phyloP scores from a whole-genome alignment of 805 yeast species.

The Kuraishia floccosa region DNA sequence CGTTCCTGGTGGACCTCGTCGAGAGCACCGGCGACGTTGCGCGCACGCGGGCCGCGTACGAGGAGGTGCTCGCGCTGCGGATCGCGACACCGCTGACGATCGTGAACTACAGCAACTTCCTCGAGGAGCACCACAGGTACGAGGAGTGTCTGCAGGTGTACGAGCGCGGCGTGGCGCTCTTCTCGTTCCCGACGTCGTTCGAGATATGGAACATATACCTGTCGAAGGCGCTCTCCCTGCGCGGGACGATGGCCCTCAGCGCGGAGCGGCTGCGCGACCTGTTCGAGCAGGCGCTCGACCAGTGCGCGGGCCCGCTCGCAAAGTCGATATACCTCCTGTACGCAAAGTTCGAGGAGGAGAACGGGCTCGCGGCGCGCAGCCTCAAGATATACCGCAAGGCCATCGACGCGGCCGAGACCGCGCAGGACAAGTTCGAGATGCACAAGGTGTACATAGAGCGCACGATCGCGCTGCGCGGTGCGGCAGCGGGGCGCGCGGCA shows the following conservation, averaged over 20 bases:
- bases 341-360: slow-evolving; percentile 47
- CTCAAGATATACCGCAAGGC: slow-evolving; percentile 34
- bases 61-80: slow-evolving; percentile 40
- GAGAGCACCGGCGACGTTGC: slow-evolving; percentile 40
- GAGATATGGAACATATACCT: slow-evolving; percentile 70
- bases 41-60: slow-evolving; percentile 33
- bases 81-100: slow-evolving; percentile 60
- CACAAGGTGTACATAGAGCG: slow-evolving; percentile 32
- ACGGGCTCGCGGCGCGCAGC: slow-evolving; percentile 40
- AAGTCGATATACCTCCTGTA: slow-evolving; percentile 42
- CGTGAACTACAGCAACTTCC: slow-evolving; percentile 52
- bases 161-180: slow-evolving; percentile 56
- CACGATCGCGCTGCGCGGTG: slow-evolving; percentile 25
- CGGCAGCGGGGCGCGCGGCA: slow-evolving; percentile 29
- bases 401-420: slow-evolving; percentile 14
- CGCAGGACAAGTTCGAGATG: slow-evolving; percentile 23
- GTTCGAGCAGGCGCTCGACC: slow-evolving; percentile 55
- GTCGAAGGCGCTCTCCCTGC: slow-evolving; percentile 28
- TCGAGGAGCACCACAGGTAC: slow-evolving; percentile 32
- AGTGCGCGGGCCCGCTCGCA: slow-evolving; percentile 35
- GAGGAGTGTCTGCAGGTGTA: slow-evolving; percentile 48
- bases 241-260: slow-evolving; percentile 19
- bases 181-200: slow-evolving; percentile 47
- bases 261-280: slow-evolving; percentile 56
- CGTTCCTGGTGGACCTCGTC: slow-evolving; percentile 56